Evolutionary conservation across 345 rosid genomes (phyloP).

Genomic region (Iberis pinnata): DNA sequence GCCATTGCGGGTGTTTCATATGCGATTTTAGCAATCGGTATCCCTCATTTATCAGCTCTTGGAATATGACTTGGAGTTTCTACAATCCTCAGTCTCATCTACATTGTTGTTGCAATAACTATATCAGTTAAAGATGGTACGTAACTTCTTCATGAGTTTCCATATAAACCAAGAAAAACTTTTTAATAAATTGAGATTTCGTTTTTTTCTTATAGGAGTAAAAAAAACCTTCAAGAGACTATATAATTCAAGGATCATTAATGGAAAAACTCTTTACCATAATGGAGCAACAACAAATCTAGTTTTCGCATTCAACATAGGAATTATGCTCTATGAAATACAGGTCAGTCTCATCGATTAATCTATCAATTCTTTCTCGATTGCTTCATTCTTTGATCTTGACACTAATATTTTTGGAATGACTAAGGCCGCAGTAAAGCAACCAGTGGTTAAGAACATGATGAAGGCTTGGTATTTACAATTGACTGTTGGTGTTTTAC

Average conservation of each 20-base stretch:
- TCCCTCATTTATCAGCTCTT: conserved; percentile 80
- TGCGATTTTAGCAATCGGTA: conserved; percentile 61
- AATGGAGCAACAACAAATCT: conserved; percentile 82
- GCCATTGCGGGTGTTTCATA: conserved; percentile 51
- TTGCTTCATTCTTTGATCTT: not conserved
- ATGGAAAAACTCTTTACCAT: conserved; percentile 48
- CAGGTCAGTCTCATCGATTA: conserved; percentile 24
- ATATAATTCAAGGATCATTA: conserved; percentile 51
- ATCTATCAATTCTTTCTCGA: too few relatives aligned
- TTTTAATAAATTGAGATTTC: not conserved
- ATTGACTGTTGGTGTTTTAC: conserved; percentile 63
- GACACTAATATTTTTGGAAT: not conserved
- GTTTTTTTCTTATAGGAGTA: conserved; percentile 35
- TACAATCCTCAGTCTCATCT: conserved; percentile 55
- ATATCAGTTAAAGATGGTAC: conserved; percentile 65
- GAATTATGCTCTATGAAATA: conserved; percentile 98
- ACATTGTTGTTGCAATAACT: conserved; percentile 50
- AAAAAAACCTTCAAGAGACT: conserved; percentile 68
- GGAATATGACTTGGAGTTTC: conserved; percentile 81
- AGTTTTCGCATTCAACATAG: conserved; percentile 84
- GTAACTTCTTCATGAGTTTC: not conserved
- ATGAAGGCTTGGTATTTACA: conserved; percentile 83
- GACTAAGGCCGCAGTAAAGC: conserved; percentile 70
- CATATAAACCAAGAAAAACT: not conserved
- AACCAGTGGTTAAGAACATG: conserved; percentile 78